Base-by-base conservation (phyloP, 441 rosid genomes). In the Bocquillonia castaneifolia region DNA sequence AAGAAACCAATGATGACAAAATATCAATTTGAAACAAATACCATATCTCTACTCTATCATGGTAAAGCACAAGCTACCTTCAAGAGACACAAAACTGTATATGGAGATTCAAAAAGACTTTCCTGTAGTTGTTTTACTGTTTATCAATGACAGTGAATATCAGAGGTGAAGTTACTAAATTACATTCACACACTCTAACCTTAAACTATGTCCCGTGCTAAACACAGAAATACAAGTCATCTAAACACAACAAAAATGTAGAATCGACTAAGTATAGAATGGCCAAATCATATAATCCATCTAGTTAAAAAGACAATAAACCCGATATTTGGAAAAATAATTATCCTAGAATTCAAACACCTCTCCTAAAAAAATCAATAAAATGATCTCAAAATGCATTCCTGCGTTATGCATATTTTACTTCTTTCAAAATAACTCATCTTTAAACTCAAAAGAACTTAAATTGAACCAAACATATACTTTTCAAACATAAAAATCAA, bases 1-100 rank as follows among this genome's bases (percentile, higher is more conserved):
- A 50, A 31, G 20, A 20, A 32, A 48, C 8, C 29, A 64, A n/a
- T 0, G 6, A 32, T 48, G 5, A n/a, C n/a, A 23, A 20, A 65
- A 52, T 65, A 51, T 36, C 34, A 65, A 15, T 23, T 65, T 29
- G 6, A 64, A 50, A 32, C 18, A 22, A 64, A 59, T 25, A 9
- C 4, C 23, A 44, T 61, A 44, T 28, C 40, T n/a, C n/a, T n/a
- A n/a, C n/a, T 4, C 45, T 17, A 48, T n/a, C 4, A 10, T 18
- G 26, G 47, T n/a, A 45, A 18, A 48, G 17, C 25, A 44, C 5
- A 48, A 31, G 12, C 67, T 29, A 31, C 29, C 15, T 6, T 48
- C 29, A 47, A 63, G 3, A n/a, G 57, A 63, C 44, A 39, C 5
- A 36, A 13, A 59, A 59, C 34, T 8, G 10, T n/a, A 58, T 31